Conservation (phyloP, 345 rosid genomes). For the Fremontodendron californicum region DNA sequence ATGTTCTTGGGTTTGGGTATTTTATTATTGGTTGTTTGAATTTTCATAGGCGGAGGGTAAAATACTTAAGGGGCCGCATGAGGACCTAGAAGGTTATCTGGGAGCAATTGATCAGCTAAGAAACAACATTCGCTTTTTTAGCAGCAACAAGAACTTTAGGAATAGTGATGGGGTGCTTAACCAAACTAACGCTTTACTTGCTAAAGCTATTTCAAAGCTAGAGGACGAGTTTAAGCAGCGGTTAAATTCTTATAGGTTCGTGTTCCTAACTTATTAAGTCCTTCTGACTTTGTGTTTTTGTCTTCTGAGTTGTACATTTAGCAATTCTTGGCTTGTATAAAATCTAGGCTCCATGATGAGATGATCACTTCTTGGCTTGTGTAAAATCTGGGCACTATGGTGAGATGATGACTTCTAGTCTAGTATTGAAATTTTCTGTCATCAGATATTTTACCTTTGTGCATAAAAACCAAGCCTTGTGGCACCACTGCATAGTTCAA, state of each 20-base stretch:
- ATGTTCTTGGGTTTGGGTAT: not conserved
- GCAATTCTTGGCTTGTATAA: not conserved
- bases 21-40: slow-evolving; percentile 20
- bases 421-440: not conserved
- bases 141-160: slow-evolving; percentile 62
- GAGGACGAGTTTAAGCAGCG: slow-evolving; percentile 93
- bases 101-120: slow-evolving; percentile 88
- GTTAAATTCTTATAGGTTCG: slow-evolving; percentile 75
- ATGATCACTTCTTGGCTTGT: not conserved
- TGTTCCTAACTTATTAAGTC: slow-evolving; percentile 7
- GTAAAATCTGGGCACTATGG: not conserved
- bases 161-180: slow-evolving; percentile 66
- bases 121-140: slow-evolving; percentile 62
- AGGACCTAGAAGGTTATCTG: slow-evolving; percentile 84
- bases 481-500: not conserved
- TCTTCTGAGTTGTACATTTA: not conserved
- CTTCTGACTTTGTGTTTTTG: not conserved
- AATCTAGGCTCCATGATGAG: not conserved
- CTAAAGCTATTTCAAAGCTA: slow-evolving; percentile 85
- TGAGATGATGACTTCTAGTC: not conserved
- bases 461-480: not conserved
- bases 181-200: slow-evolving; percentile 70
- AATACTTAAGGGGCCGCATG: slow-evolving; percentile 94
- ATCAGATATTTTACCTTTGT: not conserved
- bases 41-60: slow-evolving; percentile 76